A percentile compares a stretch with the other conserved stretches of the same genome.
phyloP scores from a whole-genome alignment of 2,329 filamentous ascomycete genomes.

The Aureobasidium leucospermi region DNA sequence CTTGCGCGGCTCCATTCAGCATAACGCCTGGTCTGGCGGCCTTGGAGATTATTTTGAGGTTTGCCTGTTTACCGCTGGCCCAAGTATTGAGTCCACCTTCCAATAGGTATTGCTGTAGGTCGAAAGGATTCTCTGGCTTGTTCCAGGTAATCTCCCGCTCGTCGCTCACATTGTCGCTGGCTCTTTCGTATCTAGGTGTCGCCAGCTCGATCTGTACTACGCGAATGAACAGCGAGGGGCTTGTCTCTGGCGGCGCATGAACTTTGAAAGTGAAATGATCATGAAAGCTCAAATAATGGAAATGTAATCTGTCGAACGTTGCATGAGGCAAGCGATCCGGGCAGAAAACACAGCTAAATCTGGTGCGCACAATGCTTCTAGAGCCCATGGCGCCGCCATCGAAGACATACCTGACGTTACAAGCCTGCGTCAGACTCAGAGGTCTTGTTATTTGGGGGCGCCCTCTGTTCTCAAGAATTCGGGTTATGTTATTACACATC shows the following conservation, averaged over 20 bases:
- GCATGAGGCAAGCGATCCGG: conserved; percentile 17
- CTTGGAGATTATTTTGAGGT: background rate
- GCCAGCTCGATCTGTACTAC: conserved; percentile 14
- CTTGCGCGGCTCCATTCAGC: background rate
- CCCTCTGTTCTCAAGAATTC: background rate
- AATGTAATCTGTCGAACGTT: conserved; percentile 25
- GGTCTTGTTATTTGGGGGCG: conserved; percentile 22
- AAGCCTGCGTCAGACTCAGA: background rate
- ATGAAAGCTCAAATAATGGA: conserved; percentile 31
- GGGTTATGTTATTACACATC: background rate
- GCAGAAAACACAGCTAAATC: conserved; percentile 23
- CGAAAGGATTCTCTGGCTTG: conserved; percentile 29
- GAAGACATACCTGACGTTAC: conserved; percentile 15
- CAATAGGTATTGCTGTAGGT: conserved; percentile 27
- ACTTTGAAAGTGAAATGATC: conserved; percentile 28
- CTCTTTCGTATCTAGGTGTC: conserved; percentile 19
- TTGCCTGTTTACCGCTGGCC: background rate
- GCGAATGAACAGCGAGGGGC: background rate
- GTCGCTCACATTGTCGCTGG: conserved; percentile 23
- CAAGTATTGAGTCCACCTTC: conserved; percentile 26
- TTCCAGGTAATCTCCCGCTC: conserved; percentile 26
- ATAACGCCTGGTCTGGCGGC: background rate
- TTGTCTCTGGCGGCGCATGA: conserved; percentile 8
- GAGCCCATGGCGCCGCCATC: conserved; percentile 7
- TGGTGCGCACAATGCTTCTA: conserved; percentile 11